Evolutionary conservation across 176 grass and related monocot species (phyloP).

Genomic region (Juncus inflexus): DNA sequence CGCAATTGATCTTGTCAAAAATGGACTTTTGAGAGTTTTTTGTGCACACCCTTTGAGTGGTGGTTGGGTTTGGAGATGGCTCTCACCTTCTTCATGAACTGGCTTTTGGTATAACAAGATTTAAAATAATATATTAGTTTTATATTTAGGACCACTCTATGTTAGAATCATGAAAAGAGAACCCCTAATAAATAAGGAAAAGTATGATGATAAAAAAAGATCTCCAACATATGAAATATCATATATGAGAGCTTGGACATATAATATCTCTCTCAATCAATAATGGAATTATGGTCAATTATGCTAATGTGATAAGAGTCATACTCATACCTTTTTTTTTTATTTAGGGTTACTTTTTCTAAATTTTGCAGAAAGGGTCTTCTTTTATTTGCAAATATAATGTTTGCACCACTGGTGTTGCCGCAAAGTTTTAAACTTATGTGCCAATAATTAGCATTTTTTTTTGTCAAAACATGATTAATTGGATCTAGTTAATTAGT

Average conservation of each 20-base stretch:
- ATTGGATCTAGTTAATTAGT: no score
- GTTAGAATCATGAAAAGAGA: conserved; percentile 24
- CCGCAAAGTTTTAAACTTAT: no score
- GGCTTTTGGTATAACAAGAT: conserved; percentile 27
- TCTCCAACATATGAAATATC: conserved; percentile 2
- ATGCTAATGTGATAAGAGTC: no score
- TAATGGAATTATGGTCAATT: no score
- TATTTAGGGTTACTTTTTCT: no score
- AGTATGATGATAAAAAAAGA: conserved; percentile 9
- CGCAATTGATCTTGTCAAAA: neutral
- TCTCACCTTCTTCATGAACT: conserved; percentile 33
- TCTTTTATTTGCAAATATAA: no score
- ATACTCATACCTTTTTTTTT: no score
- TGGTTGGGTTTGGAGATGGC: conserved; percentile 34
- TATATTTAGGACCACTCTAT: conserved; percentile 11
- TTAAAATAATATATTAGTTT: conserved; percentile 17
- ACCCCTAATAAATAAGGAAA: conserved; percentile 8
- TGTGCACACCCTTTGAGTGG: conserved; percentile 31
- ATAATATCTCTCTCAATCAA: no score
- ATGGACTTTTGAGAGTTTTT: conserved; percentile 16
- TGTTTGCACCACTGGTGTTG: no score
- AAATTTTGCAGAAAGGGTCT: no score
- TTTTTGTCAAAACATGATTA: no score
- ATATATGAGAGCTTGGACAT: neutral
- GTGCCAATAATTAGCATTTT: no score